Evolutionary conservation across 352 stramenopile species (phyloP), one percentile per base, ranked within the genome.

Genomic region (Pythium volutum): DNA sequence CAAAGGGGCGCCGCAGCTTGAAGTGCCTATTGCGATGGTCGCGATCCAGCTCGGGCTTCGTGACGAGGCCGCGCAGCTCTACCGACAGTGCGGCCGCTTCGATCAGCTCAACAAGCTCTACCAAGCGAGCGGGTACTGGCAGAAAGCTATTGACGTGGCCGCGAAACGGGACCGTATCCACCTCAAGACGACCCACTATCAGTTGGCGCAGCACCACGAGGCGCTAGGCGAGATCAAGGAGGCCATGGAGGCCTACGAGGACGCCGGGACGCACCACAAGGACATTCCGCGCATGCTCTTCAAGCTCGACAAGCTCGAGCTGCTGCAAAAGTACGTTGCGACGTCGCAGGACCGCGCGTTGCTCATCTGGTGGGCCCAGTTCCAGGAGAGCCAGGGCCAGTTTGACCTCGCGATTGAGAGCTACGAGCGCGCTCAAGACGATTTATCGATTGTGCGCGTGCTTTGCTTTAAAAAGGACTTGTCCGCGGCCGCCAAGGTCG

Each of bases 231-330:
- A 95, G 23, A 67, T 96, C 29, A 91, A 90, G 45, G 86, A 91
- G 23, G 94, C 94, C 9, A 98, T 97, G 70, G 73, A 93, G 47
- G 88, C 96, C 20, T 98, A 96, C 65, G 89, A 98, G 66, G 69
- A 91, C 36, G 88, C 93, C 2, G 89, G 88, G 0, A 97, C 88
- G 25, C 81, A 93, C 63, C 74, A 83, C 39, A 94, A 93, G 54
- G 90, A 98, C 66, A 94, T 98, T 26, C 91, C 93, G 25, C 76
- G 94, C 14, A 98, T 98, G 94, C 84, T 98, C 2, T 93, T 97
- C 43, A 91, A 95, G 45, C 67, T 87, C 2, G 81, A 84, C 34
- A 88, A 91, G 38, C 53, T 98, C 7, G 91, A 96, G 8, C 74
- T 98, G 46, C 63, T 98, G 42, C 84, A 98, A 50, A 87, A 91